Evolutionary conservation across 805 yeast species (phyloP), one percentile per base, ranked within the genome.

Genomic region (Zygotorulaspora florentina): DNA sequence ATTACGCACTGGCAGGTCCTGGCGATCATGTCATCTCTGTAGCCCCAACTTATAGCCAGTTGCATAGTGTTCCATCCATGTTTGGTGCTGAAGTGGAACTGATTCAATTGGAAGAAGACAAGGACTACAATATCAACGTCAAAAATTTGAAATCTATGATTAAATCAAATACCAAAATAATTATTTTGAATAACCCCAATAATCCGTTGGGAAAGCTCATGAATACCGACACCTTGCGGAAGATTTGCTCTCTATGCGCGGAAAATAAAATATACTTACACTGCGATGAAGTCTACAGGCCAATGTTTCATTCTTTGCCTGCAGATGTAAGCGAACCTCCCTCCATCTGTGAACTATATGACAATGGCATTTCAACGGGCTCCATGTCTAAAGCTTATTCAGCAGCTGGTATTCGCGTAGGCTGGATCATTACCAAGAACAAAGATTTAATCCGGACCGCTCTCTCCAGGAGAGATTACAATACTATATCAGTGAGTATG

Each of bases 331-430:
- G 44, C 16, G 17, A 16, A 17, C 76, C 80, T 4, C 59, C 58
- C 26, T 71, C 77, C 3, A 66, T 73, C 11, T 69, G 71, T 10
- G 62, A 68, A 28, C 56, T 75, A 18, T 73, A 73, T 47, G 66
- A 65, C 2, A 70, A 68, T 47, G 71, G 75, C 3, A 65, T 77
- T 31, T 67, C 73, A 8, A 75, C 80, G 1, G 68, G 76, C 2
- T 75, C 80, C 6, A 70, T 71, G 65, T 75, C 80, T n/a, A 77
- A 77, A 54, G 77, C 79, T 2, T 77, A 70, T 52, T 67, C 79
- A 1, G 59, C 75, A 39, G 81, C 82, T 8, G 82, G 82, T 3
- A 59, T 76, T 23, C 59, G 82, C 38, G 41, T 76, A 17, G 81
- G 83, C 6, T 77, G 82, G 82, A 59, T 76, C 9, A 73, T 68